Conservation (phyloP, 2,329 filamentous ascomycete genomes). For the Phialemoniopsis sp. region DNA sequence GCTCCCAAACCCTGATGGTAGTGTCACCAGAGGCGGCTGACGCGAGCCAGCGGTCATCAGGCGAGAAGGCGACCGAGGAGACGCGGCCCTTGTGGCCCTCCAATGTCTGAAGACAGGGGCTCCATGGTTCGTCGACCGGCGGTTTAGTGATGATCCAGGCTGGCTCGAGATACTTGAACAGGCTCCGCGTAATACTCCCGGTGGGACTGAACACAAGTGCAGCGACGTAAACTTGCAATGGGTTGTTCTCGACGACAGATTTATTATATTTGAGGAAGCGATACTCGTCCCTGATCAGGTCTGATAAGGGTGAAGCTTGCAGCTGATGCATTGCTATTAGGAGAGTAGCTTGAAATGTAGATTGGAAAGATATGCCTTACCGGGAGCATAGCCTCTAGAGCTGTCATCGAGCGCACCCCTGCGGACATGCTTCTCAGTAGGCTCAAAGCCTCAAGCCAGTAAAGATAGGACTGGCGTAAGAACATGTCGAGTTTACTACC, state of each 20-base stretch:
- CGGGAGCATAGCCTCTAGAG: slow-evolving; percentile 9
- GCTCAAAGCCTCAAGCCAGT: slow-evolving; percentile 39
- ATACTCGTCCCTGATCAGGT: slow-evolving; percentile 19
- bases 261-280: slow-evolving; percentile 20
- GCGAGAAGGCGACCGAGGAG: slow-evolving; percentile 2
- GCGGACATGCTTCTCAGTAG: slow-evolving; percentile 18
- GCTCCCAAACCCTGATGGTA: slow-evolving; percentile 3
- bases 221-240: slow-evolving; percentile 27
- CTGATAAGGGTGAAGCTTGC: slow-evolving; percentile 1
- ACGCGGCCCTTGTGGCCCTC: slow-evolving; percentile 9
- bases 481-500: slow-evolving; percentile 25
- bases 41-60: background rate
- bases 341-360: too few relatives aligned
- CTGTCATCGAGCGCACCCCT: slow-evolving; percentile 14
- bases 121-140: slow-evolving; percentile 1
- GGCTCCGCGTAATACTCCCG: slow-evolving; percentile 11
- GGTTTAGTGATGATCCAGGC: slow-evolving; percentile 9
- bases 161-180: slow-evolving; percentile 11
- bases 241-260: slow-evolving; percentile 17
- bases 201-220: slow-evolving; percentile 24
- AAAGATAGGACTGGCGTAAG: slow-evolving; percentile 25
- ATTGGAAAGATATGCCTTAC: slow-evolving; percentile 3
- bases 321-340: background rate
- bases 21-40: background rate
- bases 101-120: slow-evolving; percentile 10